phyloP scores from a whole-genome alignment of 352 stramenopile genomes.

The Pythium vanterpoolii region DNA sequence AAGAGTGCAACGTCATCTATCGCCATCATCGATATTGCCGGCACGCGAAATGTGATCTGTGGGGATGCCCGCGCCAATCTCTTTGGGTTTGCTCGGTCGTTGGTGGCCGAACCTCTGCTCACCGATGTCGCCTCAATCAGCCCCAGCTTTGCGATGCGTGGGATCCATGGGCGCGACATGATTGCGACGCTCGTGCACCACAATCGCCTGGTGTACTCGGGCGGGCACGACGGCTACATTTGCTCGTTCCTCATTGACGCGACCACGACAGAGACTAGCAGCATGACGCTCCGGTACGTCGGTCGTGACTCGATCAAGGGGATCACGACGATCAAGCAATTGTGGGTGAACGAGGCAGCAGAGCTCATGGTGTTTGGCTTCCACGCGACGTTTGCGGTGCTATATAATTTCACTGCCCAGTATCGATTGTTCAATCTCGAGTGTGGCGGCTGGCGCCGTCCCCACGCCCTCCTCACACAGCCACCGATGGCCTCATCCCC shows the following conservation, averaged over 20 bases:
- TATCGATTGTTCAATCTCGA: slow-evolving; percentile 76
- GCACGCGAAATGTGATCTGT: slow-evolving; percentile 54
- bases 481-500: background rate
- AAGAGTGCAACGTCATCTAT: slow-evolving; percentile 57
- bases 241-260: slow-evolving; percentile 46
- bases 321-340: slow-evolving; percentile 69
- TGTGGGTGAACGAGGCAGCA: slow-evolving; percentile 35
- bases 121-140: background rate
- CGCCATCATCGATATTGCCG: slow-evolving; percentile 38
- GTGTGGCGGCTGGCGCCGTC: slow-evolving; percentile 80
- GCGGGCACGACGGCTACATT: slow-evolving; percentile 83
- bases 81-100: slow-evolving; percentile 49
- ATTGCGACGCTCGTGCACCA: slow-evolving; percentile 54
- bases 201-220: slow-evolving; percentile 40
- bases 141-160: slow-evolving; percentile 39
- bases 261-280: slow-evolving; percentile 19
- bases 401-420: slow-evolving; percentile 72
- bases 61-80: slow-evolving; percentile 74
- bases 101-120: slow-evolving; percentile 17
- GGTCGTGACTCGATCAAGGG: slow-evolving; percentile 74
- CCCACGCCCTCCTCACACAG: slow-evolving; percentile 48
- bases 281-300: slow-evolving; percentile 31
- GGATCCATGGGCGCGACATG: slow-evolving; percentile 63
- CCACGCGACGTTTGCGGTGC: slow-evolving; percentile 61
- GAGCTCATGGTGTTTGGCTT: slow-evolving; percentile 85